A percentile compares a stretch with the other conserved stretches of the same genome.
These are phyloP conservation scores for Erysimum cheiranthoides DNA, from an alignment of 345 rosid genomes.

Conservation along the genomic window DNA sequence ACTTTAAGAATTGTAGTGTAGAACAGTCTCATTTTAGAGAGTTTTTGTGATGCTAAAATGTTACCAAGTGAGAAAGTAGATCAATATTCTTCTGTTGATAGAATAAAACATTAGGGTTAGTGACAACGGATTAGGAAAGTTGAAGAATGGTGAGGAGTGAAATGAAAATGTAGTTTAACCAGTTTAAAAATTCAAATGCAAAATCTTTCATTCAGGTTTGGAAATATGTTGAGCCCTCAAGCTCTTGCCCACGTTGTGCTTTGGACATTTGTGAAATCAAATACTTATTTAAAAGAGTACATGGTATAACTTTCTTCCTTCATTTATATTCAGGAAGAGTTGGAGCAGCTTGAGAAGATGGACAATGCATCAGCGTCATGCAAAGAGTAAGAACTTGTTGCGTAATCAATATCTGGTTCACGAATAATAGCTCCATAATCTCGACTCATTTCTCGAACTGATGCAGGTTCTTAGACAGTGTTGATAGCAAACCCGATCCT, in stretches of 20 bases:
- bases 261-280: constrained; percentile 10
- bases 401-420: not conserved
- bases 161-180: not conserved
- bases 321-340: constrained; percentile 64
- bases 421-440: not conserved
- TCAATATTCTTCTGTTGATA: not conserved
- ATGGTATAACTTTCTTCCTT: constrained; percentile 10
- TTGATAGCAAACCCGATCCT: constrained; percentile 71
- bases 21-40: not conserved
- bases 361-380: constrained; percentile 74
- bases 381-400: constrained; percentile 60
- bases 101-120: not conserved
- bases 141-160: constrained; percentile 8
- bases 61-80: not conserved
- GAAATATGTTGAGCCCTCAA: not conserved
- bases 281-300: not conserved
- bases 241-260: constrained; percentile 8
- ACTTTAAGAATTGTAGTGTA: not conserved
- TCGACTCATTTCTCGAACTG: constrained; percentile 9
- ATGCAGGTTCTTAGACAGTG: constrained; percentile 64
- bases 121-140: constrained; percentile 4
- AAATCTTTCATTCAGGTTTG: not conserved
- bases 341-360: constrained; percentile 76
- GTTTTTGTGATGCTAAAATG: not conserved
- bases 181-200: not conserved